Conservation (phyloP, 345 rosid genomes). For the Cardiospermum halicacabum region DNA sequence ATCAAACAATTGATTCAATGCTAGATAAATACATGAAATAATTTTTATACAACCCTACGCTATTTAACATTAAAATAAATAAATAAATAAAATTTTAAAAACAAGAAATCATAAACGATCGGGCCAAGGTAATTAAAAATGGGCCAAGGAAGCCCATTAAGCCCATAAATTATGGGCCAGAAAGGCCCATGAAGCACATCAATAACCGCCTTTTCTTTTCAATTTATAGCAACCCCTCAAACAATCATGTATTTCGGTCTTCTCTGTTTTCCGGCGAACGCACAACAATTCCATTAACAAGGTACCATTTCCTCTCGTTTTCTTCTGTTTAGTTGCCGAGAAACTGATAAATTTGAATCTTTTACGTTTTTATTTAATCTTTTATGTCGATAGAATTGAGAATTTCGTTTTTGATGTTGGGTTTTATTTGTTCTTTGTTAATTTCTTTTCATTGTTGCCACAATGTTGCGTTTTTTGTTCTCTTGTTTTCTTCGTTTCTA, state of each 20-base stretch:
- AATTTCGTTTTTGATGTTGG: background rate
- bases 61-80: too few species aligned
- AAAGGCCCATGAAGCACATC: background rate
- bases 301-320: conserved; percentile 13
- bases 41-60: too few species aligned
- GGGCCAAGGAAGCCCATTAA: background rate
- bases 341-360: background rate
- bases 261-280: background rate
- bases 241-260: background rate
- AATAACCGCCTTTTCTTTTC: background rate
- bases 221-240: background rate
- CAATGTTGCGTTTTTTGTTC: too few species aligned
- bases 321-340: conserved; percentile 5
- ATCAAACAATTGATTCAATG: too few species aligned
- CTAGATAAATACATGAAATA: too few species aligned
- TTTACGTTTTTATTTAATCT: too few species aligned
- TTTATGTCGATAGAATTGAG: background rate
- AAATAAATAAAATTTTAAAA: too few species aligned
- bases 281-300: background rate
- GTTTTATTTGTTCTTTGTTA: background rate
- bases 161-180: too few species aligned
- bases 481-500: background rate
- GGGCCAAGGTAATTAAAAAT: background rate
- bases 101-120: too few species aligned
- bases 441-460: background rate